Conservation (phyloP, 495 filamentous ascomycete genomes). For the Wilcoxina mikolae region DNA sequence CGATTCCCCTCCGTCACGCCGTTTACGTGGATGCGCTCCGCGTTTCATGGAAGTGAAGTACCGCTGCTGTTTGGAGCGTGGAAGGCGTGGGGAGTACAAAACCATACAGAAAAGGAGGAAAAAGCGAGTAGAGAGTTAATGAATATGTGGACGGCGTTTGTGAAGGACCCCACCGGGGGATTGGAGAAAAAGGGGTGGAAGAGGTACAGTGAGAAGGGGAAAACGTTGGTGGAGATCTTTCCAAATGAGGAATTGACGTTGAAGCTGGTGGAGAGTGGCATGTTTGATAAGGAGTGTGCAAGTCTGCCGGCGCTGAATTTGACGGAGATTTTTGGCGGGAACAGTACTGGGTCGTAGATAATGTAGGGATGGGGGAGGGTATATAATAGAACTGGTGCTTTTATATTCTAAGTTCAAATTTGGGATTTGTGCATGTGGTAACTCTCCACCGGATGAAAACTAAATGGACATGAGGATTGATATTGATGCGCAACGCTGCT, state of each 20-base stretch:
- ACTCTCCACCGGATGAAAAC: too few species aligned
- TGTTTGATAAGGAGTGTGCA: not conserved
- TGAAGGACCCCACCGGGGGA: not conserved
- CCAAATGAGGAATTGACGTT: not conserved
- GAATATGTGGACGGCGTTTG: conserved; percentile 5
- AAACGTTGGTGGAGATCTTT: conserved; percentile 1
- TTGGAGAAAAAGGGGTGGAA: conserved; percentile 2
- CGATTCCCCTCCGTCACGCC: not conserved
- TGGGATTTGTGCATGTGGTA: too few species aligned
- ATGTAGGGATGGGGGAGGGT: too few species aligned
- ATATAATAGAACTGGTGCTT: too few species aligned
- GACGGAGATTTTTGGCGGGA: too few species aligned
- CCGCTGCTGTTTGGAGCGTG: not conserved
- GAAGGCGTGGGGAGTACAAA: not conserved
- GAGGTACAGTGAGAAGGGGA: not conserved
- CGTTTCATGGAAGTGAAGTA: not conserved
- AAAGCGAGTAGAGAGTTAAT: not conserved
- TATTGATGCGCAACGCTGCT: too few species aligned
- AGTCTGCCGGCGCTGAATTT: not conserved
- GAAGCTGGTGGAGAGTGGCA: not conserved
- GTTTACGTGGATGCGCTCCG: not conserved
- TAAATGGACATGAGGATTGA: too few species aligned
- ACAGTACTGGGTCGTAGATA: too few species aligned
- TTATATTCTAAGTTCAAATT: too few species aligned
- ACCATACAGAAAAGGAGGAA: not conserved